A percentile compares a stretch with the other conserved stretches of the same genome.
Evolutionary conservation across 371 early-diverging fungal genomes (phyloP).

Genomic region (Amoeboradix gromovi): DNA sequence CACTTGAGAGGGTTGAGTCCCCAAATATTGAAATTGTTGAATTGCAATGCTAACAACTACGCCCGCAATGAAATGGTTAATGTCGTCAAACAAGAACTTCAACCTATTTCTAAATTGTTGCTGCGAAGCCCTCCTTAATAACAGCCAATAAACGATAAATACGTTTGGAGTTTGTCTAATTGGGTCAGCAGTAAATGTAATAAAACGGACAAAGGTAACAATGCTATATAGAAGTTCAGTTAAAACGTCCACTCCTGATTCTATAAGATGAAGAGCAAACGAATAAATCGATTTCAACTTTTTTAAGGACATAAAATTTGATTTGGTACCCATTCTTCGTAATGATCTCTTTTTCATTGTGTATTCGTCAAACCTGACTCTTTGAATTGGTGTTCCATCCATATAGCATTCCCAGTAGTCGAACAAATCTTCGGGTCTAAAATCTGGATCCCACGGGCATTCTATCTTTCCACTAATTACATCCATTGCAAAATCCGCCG

Average conservation of each 20-base stretch:
- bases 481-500: background rate
- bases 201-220: background rate
- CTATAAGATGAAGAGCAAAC: background rate
- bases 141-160: conserved; percentile 4
- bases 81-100: conserved; percentile 17
- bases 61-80: conserved; percentile 19
- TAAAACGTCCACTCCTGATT: too few species aligned
- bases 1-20: conserved; percentile 12
- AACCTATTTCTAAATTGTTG: conserved; percentile 17
- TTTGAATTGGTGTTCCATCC: background rate
- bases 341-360: conserved; percentile 1
- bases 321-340: too few species aligned
- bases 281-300: background rate
- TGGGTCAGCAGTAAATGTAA: conserved; percentile 4
- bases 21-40: conserved; percentile 11
- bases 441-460: background rate
- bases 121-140: conserved; percentile 6
- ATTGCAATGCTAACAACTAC: conserved; percentile 10
- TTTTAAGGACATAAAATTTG: too few species aligned
- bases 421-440: conserved; percentile 8
- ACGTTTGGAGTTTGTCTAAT: conserved; percentile 5
- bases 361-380: background rate
- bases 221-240: too few species aligned
- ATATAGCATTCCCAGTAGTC: conserved; percentile 8
- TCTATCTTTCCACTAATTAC: background rate